Percentiles rank a stretch among this genome's conserved stretches.
Evolutionary conservation across 306 rosid species (phyloP).

Genomic region (Castanopsis chinensis): DNA sequence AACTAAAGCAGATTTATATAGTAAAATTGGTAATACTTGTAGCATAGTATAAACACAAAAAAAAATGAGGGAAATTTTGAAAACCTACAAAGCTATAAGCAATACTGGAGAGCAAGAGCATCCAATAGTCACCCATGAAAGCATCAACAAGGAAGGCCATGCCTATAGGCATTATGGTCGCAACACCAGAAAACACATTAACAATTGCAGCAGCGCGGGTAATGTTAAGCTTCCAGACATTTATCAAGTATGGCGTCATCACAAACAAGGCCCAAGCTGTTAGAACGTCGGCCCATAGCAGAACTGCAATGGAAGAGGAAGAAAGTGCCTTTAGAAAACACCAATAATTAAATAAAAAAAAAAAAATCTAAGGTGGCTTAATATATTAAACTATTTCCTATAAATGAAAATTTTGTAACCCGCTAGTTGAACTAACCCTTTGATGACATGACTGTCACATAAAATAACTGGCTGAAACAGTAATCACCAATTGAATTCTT

Average conservation of each 20-base stretch:
- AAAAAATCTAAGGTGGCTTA: too few species aligned
- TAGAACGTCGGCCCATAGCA: constrained; percentile 6
- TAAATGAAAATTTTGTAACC: background rate
- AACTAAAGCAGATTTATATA: too few species aligned
- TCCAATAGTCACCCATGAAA: constrained; percentile 13
- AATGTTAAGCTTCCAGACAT: constrained; percentile 21
- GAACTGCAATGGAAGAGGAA: constrained; percentile 3
- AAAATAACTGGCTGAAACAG: too few species aligned
- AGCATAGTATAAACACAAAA: too few species aligned
- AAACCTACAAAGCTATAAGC: constrained; percentile 22
- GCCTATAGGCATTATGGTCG: constrained; percentile 12
- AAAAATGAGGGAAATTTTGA: background rate
- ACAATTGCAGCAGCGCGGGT: constrained; percentile 32
- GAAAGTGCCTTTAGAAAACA: background rate
- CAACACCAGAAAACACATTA: constrained; percentile 18
- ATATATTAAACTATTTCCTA: background rate
- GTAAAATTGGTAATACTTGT: accelerated
- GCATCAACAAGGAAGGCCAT: constrained; percentile 23
- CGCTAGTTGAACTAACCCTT: too few species aligned
- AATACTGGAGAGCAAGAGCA: constrained; percentile 20
- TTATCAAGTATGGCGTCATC: constrained; percentile 17
- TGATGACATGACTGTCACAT: too few species aligned
- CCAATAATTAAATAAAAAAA: background rate
- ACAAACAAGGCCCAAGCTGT: constrained; percentile 7
- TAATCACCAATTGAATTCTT: too few species aligned